A percentile compares a stretch with the other conserved stretches of the same genome.
Evolutionary conservation across 306 rosid genomes (phyloP).

Genomic region (Chamaecrista fasciculata): DNA sequence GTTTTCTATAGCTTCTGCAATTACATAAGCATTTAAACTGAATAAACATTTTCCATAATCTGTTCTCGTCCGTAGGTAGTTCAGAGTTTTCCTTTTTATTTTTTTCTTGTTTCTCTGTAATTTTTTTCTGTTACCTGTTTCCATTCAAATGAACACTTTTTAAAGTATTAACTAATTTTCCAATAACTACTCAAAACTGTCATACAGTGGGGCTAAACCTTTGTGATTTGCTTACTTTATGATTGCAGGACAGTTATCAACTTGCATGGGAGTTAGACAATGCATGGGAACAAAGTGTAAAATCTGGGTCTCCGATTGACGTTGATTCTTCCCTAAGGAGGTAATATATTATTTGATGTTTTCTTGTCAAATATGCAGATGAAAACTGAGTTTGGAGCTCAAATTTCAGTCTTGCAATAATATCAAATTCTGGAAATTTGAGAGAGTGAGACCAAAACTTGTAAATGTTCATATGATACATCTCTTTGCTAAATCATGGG

Average conservation of each 20-base stretch:
- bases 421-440: constrained; percentile 1
- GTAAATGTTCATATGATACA: not conserved
- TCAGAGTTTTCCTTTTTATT: not conserved
- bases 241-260: constrained; percentile 81
- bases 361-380: constrained; percentile 14
- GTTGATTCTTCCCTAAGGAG: constrained; percentile 65
- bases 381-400: not conserved
- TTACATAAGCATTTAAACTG: constrained; percentile 2
- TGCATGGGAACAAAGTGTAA: constrained; percentile 55
- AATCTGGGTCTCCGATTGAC: constrained; percentile 62
- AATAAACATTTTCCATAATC: not conserved
- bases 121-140: not conserved
- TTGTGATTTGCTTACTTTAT: constrained; percentile 30
- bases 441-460: not conserved
- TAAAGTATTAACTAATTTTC: not conserved
- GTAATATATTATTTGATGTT: constrained; percentile 34
- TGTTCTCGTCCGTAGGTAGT: not conserved
- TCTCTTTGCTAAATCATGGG: constrained; percentile 22
- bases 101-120: not conserved
- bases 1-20: not conserved
- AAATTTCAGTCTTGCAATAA: not conserved
- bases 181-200: not conserved
- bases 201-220: not conserved
- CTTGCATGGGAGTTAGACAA: constrained; percentile 79
- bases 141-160: not conserved